These are phyloP conservation scores for Dactylellina cionopaga DNA, from an alignment of 2,329 filamentous ascomycete species.

Conservation along the genomic window DNA sequence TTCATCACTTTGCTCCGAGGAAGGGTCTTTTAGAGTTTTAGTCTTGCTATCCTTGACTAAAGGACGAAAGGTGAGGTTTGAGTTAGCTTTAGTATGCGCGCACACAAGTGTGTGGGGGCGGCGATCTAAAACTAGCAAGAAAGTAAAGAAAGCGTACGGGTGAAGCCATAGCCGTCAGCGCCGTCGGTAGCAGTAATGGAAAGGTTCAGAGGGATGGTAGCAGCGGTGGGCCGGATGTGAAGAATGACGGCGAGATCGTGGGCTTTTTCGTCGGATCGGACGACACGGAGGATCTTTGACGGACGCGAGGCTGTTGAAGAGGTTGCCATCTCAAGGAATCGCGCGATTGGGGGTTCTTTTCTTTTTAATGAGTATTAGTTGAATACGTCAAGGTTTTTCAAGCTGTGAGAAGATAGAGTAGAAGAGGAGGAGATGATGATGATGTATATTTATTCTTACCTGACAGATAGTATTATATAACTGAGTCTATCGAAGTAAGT, in stretches of 20 bases:
- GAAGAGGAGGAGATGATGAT: too few species aligned
- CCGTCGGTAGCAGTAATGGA: constrained; percentile 50
- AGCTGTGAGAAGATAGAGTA: too few species aligned
- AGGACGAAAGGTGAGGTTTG: background rate
- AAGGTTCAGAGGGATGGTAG: constrained; percentile 44
- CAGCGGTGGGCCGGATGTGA: constrained; percentile 45
- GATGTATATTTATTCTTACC: too few species aligned
- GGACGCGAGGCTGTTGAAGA: constrained; percentile 11
- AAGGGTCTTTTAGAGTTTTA: constrained; percentile 35
- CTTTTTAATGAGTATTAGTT: too few species aligned
- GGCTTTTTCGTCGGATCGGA: constrained; percentile 39
- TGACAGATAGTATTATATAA: too few species aligned
- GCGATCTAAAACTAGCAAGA: background rate
- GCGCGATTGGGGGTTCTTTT: too few species aligned
- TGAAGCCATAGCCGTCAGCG: constrained; percentile 37
- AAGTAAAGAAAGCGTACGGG: constrained; percentile 5
- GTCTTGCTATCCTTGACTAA: constrained; percentile 49
- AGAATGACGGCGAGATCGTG: constrained; percentile 33
- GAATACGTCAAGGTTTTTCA: too few species aligned
- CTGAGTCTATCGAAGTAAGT: too few species aligned
- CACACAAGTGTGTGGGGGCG: background rate
- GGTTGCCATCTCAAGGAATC: too few species aligned
- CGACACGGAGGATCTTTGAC: constrained; percentile 43
- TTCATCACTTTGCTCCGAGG: constrained; percentile 40
- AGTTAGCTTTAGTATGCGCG: background rate